phyloP scores from a whole-genome alignment of 257 asterid species.

The Gentiana macrophylla region DNA sequence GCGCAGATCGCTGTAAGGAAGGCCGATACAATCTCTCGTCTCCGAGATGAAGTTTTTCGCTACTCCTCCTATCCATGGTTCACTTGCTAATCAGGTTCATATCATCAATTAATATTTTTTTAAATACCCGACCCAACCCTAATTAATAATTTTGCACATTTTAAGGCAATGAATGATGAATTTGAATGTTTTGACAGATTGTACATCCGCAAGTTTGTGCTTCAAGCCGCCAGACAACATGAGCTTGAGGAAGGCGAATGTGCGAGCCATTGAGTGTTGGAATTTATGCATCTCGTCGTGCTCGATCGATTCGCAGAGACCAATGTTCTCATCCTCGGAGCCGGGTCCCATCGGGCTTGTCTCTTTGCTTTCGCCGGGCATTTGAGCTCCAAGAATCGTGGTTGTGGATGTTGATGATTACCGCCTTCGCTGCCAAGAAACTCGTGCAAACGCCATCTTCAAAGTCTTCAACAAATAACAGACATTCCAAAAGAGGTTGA shows the following conservation, averaged over 20 bases:
- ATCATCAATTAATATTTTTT: no score
- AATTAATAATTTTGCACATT: no score
- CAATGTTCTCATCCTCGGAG: conserved; percentile 63
- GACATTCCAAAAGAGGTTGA: conserved; percentile 51
- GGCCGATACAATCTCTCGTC: no score
- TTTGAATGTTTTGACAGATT: conserved; percentile 23
- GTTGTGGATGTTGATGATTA: conserved; percentile 58
- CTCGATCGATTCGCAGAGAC: conserved; percentile 60
- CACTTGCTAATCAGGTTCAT: conserved; percentile 6
- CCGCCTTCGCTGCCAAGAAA: conserved; percentile 50
- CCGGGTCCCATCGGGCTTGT: conserved; percentile 69
- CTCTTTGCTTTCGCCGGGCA: conserved; percentile 64
- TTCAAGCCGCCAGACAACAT: conserved; percentile 61
- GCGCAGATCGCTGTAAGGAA: no score
- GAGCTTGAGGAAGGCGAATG: conserved; percentile 85
- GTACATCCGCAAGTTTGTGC: conserved; percentile 79
- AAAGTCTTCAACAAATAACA: conserved; percentile 40
- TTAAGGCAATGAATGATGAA: neutral
- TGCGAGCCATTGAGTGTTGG: conserved; percentile 85
- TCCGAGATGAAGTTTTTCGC: no score
- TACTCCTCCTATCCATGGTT: no score
- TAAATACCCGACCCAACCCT: neutral
- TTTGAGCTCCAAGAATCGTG: conserved; percentile 59
- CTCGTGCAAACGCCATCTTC: conserved; percentile 51
- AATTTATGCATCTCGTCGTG: conserved; percentile 68